Base-by-base conservation (phyloP, 768 basidiomycete genomes). In the Cyathus striatus region DNA sequence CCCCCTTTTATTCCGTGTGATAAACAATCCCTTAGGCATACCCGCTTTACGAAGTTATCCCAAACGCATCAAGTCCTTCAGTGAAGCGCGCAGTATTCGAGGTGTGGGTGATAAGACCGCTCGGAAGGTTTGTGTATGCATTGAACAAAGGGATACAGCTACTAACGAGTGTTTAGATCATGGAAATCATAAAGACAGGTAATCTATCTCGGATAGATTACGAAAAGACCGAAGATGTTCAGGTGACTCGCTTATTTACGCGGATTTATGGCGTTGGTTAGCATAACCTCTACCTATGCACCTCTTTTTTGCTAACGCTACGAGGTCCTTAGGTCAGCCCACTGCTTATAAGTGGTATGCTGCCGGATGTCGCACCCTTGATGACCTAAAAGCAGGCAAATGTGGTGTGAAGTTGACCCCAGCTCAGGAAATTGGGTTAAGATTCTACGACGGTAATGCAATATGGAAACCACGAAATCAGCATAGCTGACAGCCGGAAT, bases 191-290 rank as follows among this genome's bases (percentile, higher is more conserved):
- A 20, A 57, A 80, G 44, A 90, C 89, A 0, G 90, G 90, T 0
- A 64, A 73, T n/a, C 67, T 90, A 23, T 69, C 70, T 17, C 77
- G 89, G 13, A 81, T 92, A 43, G 63, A 62, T 24, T 81, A 80
- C 44, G 86, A 87, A 57, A 70, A 64, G 18, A 84, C 82, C 1
- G 79, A 76, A 25, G 86, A 86, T 40, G 70, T 86, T 1, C 57
- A 65, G 27, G 73, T 72, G 0, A 70, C 73, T 2, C 63, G 68
- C 18, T 36, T 80, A 7, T 93, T 95, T 54, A 75, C 77, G 42
- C 86, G 87, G 6, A 84, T 96, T 33, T 94, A 94, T 53, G 90
- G 88, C 23, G 89, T 93, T 45, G 92, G 90, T 80, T 47, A 46
- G 83, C 62, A 43, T n/a, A 5, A 1, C 35, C 44, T 40, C 30